Evolutionary conservation across 2,329 filamentous ascomycete species (phyloP).

Genomic region (Xylaria sp.): DNA sequence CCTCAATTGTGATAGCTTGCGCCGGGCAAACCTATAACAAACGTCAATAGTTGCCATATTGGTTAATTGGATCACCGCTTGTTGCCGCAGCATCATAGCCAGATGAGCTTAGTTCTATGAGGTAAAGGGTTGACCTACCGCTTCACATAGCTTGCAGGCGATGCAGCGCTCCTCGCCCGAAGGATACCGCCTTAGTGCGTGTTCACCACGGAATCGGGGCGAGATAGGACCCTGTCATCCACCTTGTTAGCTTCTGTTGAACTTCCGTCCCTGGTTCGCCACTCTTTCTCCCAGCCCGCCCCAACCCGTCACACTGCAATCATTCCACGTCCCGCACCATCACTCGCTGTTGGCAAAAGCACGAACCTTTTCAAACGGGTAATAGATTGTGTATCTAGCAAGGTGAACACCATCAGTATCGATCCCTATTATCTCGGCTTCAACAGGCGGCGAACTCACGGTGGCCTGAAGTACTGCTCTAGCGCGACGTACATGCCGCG

Average conservation of each 20-base stretch:
- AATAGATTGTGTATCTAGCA: constrained; percentile 93
- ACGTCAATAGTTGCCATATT: constrained; percentile 23
- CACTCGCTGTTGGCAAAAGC: not conserved
- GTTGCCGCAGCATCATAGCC: not conserved
- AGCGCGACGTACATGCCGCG: constrained; percentile 97
- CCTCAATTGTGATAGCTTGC: constrained; percentile 98
- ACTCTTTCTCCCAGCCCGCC: not conserved
- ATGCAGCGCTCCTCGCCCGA: constrained; percentile 99
- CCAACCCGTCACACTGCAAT: not conserved
- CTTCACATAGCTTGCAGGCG: constrained; percentile 99
- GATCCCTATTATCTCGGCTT: not conserved
- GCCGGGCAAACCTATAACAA: constrained; percentile 85
- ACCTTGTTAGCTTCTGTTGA: constrained; percentile 39
- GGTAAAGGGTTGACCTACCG: constrained; percentile 59
- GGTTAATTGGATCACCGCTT: too few species aligned
- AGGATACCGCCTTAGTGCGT: constrained; percentile 94
- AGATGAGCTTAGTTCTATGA: not conserved
- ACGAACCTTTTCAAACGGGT: constrained; percentile 92
- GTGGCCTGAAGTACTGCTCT: constrained; percentile 98
- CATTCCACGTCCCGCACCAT: constrained; percentile 1
- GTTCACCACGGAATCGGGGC: constrained; percentile 96
- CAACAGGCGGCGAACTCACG: constrained; percentile 70
- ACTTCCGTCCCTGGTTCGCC: constrained; percentile 32
- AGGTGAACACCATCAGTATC: constrained; percentile 35
- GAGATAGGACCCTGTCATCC: constrained; percentile 84